phyloP scores from a whole-genome alignment of 2,329 filamentous ascomycete species.

The Alternaria brassicae region DNA sequence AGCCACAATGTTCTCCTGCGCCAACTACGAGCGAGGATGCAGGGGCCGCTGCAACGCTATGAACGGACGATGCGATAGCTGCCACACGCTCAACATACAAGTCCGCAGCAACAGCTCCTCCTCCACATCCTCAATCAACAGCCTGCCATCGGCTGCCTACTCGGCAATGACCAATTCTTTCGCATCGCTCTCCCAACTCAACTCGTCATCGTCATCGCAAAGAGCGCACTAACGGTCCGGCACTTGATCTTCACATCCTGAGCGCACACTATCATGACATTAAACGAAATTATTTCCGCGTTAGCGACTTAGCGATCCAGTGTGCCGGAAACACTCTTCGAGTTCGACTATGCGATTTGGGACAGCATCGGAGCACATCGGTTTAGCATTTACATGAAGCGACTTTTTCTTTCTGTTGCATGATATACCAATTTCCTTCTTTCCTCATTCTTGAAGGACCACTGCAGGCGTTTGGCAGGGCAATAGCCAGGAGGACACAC shows the following conservation, averaged over 20 bases:
- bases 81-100: conserved; percentile 51
- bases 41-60: conserved; percentile 51
- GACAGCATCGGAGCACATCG: conserved; percentile 2
- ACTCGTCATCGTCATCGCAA: conserved; percentile 27
- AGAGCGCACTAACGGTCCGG: conserved; percentile 29
- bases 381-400: conserved; percentile 18
- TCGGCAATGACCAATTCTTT: conserved; percentile 52
- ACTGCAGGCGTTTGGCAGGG: conserved; percentile 11
- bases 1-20: conserved; percentile 52
- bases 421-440: conserved; percentile 11
- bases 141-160: conserved; percentile 39
- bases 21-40: conserved; percentile 55
- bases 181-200: conserved; percentile 48
- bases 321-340: conserved; percentile 21
- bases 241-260: background rate
- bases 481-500: background rate
- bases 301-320: conserved; percentile 31
- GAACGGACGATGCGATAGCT: conserved; percentile 49
- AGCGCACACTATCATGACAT: conserved; percentile 20
- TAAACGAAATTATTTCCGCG: conserved; percentile 22
- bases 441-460: background rate
- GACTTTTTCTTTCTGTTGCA: conserved; percentile 8
- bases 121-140: conserved; percentile 40
- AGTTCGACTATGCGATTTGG: background rate
- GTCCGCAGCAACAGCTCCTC: conserved; percentile 43